Base-by-base conservation (phyloP, 306 rosid genomes). In the Pyrus betulifolia region DNA sequence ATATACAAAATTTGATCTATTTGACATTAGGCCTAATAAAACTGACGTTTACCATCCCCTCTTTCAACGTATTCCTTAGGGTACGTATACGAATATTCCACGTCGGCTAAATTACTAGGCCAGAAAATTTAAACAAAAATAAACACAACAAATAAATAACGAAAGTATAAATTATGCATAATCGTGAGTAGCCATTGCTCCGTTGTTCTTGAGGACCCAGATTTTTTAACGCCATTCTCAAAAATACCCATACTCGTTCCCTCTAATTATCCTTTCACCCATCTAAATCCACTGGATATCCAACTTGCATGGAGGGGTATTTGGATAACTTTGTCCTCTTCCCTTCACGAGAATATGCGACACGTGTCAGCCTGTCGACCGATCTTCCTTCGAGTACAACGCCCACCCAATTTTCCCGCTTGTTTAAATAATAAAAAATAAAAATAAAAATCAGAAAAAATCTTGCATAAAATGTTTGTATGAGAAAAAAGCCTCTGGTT, bases 281-380 rank as follows among this genome's bases (percentile, higher is more conserved):
- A 0, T 3, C 0, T 0, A 23, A 52, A 52, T 12, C 51, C 8
- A 31, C 57, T n/a, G 76, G 38, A 67, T 60, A 15, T 63, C 45
- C 33, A 1, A 3, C 0, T 4, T 15, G 54, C 66, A 55, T 2
- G 57, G 38, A 80, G 67, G 84, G 78, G 79, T 7, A 66, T 69
- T 73, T 25, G 11, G 6, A 42, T 67, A 51, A 66, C 25, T 35
- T 54, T 0, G 40, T 10, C 27, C 55, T 5, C 7, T 19, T 4
- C 33, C 59, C 8, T 1, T n/a, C 4, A 19, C 62, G 58, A 78
- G 73, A 84, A 81, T 84, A 82, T 52, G 15, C n/a, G 52, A 85
- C 85, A 89, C 97, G 97, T 88, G 96, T 86, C 88, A 5, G 30
- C 0, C 62, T 82, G 78, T 74, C 57, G n/a, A 25, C 86, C 93